Conservation (phyloP, 257 asterid species). For the Nyctanthes arbortristis region DNA sequence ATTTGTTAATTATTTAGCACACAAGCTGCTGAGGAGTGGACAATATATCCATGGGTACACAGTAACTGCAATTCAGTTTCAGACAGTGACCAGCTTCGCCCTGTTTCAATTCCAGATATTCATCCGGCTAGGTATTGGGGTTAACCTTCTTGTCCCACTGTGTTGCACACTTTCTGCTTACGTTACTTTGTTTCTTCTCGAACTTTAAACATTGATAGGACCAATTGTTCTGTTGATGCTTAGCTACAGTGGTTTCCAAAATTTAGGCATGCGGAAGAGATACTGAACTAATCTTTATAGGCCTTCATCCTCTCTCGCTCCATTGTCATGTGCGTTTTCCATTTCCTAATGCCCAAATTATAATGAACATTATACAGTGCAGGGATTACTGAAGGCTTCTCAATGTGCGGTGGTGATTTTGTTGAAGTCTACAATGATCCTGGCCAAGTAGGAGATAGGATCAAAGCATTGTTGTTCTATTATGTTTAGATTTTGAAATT, state of each 20-base stretch:
- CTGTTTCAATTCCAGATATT: constrained; percentile 83
- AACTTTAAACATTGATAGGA: not conserved
- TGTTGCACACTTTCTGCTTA: not conserved
- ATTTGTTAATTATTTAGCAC: constrained; percentile 41
- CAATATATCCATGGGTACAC: constrained; percentile 97
- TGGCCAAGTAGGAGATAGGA: constrained; percentile 68
- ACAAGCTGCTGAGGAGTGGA: constrained; percentile 81
- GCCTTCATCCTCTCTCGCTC: too few relatives aligned
- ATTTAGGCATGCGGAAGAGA: not conserved
- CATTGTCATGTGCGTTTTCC: constrained; percentile 1
- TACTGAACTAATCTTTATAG: constrained; percentile 13
- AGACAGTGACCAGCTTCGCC: constrained; percentile 90
- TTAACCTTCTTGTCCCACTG: constrained; percentile 14
- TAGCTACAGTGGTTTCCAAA: constrained; percentile 10
- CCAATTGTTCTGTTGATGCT: not conserved
- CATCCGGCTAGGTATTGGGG: constrained; percentile 86
- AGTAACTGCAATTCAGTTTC: constrained; percentile 90
- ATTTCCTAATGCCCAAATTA: not conserved
- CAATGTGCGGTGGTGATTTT: constrained; percentile 99
- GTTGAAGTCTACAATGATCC: constrained; percentile 91
- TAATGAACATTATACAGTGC: constrained; percentile 62
- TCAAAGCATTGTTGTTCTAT: constrained; percentile 4
- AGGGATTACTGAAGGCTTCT: constrained; percentile 96
- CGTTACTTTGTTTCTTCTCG: not conserved
- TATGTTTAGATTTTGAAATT: constrained; percentile 16